Base-by-base conservation (phyloP, 176 grass and related monocot species). In the Eremochloa ophiuroides region DNA sequence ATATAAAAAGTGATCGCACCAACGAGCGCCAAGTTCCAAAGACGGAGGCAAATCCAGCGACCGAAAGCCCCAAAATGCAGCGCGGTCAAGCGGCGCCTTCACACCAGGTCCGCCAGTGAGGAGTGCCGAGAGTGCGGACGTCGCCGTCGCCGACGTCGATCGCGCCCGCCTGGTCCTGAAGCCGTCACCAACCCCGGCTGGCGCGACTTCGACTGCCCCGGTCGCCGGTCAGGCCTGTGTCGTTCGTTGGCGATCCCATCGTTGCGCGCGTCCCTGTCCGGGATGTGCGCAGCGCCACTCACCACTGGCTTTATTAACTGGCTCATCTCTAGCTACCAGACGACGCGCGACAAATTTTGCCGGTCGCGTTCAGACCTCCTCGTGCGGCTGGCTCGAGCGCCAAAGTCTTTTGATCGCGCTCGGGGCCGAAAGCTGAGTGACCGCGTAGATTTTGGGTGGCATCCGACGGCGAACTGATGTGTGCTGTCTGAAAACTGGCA, bases 11-110 rank as follows among this genome's bases (percentile, higher is more conserved):
- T 53, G 53, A 53, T 1, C 43, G 33, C 64, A 76, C 38, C 64
- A 20, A 31, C 41, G 33, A 65, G 5, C 26, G n/a, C 43, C 31
- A 0, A 80, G 42, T 56, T 10, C 42, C 46, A 48, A 23, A 30
- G 41, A 56, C 56, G 22, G 55, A 51, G 51, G 65, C 53, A 78
- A 73, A 42, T 33, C 72, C 72, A 26, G 18, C 29, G 28, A 72
- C 56, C 56, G 80, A 63, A 75, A 60, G 10, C 13, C 25, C 23
- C 2, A 10, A 74, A 60, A 59, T 10, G 56, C 20, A 20, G 35
- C n/a, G 23, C 20, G 86, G 75, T 79, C 74, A 87, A 72, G 33
- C 6, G 33, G 8, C 20, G 66, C 65, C 69, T 87, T 87, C 80
- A 72, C 85, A 82, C 85, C 44, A 5, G 30, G 4, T 8, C 3